Evolutionary conservation across 768 basidiomycete genomes (phyloP), one percentile per base, ranked within the genome.

Genomic region (Tephrocybe rancida): DNA sequence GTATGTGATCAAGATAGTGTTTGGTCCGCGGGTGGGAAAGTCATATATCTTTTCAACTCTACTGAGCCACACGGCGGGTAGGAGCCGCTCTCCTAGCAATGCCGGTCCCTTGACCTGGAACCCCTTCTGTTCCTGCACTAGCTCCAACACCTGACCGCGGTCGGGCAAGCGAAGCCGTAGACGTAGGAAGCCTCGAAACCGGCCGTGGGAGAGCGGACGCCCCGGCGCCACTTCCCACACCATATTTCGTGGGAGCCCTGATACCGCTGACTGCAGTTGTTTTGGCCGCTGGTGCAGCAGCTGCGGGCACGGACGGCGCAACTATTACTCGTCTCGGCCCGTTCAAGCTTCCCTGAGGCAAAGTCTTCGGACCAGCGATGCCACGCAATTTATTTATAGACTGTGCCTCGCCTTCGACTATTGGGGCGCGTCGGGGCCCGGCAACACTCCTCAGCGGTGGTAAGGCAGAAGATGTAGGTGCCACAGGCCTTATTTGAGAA

Each of bases 391-490:
- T 51, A 16, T 19, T 53, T 27, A 22, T 25, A 25, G 27, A 2
- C 22, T 39, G 55, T 29, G 49, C 27, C 18, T 57, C 53, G 27
- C 32, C 47, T 13, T 62, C 59, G 41, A 52, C 39, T 32, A 69
- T 59, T 8, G 67, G 64, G 49, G 77, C 65, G 25, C 78, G 70
- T 48, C 72, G 68, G 34, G 76, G 73, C 14, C 75, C 75, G 45
- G 59, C 57, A 13, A 47, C 57, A 25, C 55, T 62, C 39, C 39
- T 58, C 50, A 44, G 43, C 34, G 26, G 39, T 16, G 32, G 41
- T n/a, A 42, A 30, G 26, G 35, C n/a, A 35, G 49, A 44, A 39
- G 41, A 11, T 34, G 34, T 25, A 10, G 48, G 52, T 30, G 57
- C 49, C 19, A 50, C 30, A 11, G 37, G 43, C 34, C 47, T 46